Base-by-base conservation (phyloP, 2,329 filamentous ascomycete species). In the Penicillium sp. region DNA sequence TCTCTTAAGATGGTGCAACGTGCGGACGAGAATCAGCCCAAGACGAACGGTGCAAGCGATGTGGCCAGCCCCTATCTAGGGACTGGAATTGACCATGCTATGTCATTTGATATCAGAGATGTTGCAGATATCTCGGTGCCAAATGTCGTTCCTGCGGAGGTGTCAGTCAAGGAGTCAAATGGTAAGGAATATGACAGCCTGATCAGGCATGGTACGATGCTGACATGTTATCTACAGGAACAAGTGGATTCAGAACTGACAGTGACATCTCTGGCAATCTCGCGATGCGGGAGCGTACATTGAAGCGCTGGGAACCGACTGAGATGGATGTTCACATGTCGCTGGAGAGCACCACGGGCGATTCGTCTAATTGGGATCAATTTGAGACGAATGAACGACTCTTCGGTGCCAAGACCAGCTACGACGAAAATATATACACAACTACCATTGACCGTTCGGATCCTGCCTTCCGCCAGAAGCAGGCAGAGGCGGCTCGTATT, bases 381-480 rank as follows among this genome's bases (percentile, higher is more conserved):
- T 99, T 99, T 69, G 89, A 90, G 55, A 87, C 84, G 59, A 97
- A 97, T 68, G 90, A 95, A 75, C 83, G 86, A 53, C 85, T 91
- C 27, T 97, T 96, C 69, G 94, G 94, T 33, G 77, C 95, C 37
- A 90, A 86, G 74, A 94, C 89, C 50, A 91, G 92, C 66, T 99
- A 97, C 71, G 87, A 97, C 68, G 94, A 97, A 75, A 92, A 90
- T 65, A 85, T 94, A 42, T 99, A 99, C 77, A 99, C 94, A 1
- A 99, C 94, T 9, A 78, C 85, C 40, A 95, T 99, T 68, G 86
- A 99, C 74, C 90, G 87, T 68, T 89, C 76, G 60, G 87, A 96
- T 65, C 92, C 94, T 1, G 81, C 88, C 51, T 97, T 95, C 74
- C 87, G 85, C 60, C 85, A 90, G 72, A 85, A 88, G 61, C 82